Conservation (phyloP, 2,329 filamentous ascomycete genomes). For the Emydomyces testavorans region DNA sequence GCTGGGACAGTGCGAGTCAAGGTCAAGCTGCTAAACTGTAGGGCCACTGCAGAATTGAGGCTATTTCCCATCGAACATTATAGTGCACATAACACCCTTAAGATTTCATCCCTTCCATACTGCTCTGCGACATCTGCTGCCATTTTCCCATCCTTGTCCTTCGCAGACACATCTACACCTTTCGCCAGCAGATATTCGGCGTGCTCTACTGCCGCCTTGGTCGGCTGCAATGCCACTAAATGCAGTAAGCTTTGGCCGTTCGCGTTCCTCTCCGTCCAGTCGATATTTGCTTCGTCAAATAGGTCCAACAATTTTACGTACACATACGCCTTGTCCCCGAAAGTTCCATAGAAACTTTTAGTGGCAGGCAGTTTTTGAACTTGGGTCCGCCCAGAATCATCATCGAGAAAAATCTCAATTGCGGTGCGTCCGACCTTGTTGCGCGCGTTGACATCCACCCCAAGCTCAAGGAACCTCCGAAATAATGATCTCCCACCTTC, state of each 20-base stretch:
- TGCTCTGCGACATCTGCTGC: conserved; percentile 11
- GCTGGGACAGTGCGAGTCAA: no score
- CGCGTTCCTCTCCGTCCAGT: conserved; percentile 9
- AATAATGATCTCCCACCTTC: conserved; percentile 2
- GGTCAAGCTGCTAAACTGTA: background rate
- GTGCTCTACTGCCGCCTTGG: conserved; percentile 1
- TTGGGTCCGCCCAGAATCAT: conserved; percentile 6
- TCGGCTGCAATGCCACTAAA: conserved; percentile 8
- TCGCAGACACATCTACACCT: conserved; percentile 8
- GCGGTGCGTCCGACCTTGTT: conserved; percentile 6
- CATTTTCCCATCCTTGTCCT: conserved; percentile 7
- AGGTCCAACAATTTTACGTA: conserved; percentile 1
- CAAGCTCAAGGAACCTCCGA: conserved; percentile 7
- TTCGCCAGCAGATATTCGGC: conserved; percentile 12
- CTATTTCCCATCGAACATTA: background rate
- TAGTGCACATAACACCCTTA: conserved; percentile 6
- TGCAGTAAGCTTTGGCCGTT: conserved; percentile 10
- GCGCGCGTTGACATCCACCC: conserved; percentile 8
- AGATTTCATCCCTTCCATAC: conserved; percentile 11
- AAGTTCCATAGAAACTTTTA: conserved; percentile 10
- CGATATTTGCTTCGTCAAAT: conserved; percentile 9
- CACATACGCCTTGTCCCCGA: background rate
- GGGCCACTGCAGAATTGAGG: background rate
- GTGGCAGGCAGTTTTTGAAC: background rate
- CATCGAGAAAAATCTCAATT: conserved; percentile 8